Evolutionary conservation across 768 basidiomycete species (phyloP).

Genomic region (Podaxis carcinomalis): DNA sequence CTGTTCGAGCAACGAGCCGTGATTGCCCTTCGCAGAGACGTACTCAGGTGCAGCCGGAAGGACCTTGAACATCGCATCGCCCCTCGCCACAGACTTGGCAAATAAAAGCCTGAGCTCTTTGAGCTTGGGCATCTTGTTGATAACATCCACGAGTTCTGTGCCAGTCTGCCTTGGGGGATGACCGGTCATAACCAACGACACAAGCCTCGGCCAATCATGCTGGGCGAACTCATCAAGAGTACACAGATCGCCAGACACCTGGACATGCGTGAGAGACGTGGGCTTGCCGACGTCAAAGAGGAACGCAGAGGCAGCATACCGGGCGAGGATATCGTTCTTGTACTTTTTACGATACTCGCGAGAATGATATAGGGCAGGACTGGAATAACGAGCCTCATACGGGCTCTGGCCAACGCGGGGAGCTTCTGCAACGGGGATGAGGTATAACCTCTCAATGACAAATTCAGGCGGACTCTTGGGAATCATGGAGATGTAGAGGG

Average conservation of each 20-base stretch:
- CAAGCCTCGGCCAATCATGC: slow-evolving; percentile 31
- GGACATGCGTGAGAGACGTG: slow-evolving; percentile 27
- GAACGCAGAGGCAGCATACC: slow-evolving; percentile 25
- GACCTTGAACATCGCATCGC: slow-evolving; percentile 23
- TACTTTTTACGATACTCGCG: slow-evolving; percentile 36
- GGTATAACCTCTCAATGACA: slow-evolving; percentile 28
- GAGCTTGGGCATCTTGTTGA: slow-evolving; percentile 30
- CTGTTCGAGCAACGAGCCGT: slow-evolving; percentile 23
- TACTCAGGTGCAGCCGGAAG: slow-evolving; percentile 14
- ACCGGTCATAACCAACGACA: slow-evolving; percentile 36
- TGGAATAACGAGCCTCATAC: slow-evolving; percentile 30
- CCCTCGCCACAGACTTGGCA: slow-evolving; percentile 21
- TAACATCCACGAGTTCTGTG: slow-evolving; percentile 26
- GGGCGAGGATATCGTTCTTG: slow-evolving; percentile 28
- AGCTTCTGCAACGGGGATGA: slow-evolving; percentile 36
- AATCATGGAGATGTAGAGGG: slow-evolving; percentile 29
- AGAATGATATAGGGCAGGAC: slow-evolving; percentile 27
- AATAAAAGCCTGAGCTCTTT: slow-evolving; percentile 29
- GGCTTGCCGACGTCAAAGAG: slow-evolving; percentile 29
- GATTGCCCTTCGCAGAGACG: slow-evolving; percentile 17
- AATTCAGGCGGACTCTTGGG: slow-evolving; percentile 26
- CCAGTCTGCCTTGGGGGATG: slow-evolving; percentile 26
- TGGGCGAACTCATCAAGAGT: slow-evolving; percentile 25
- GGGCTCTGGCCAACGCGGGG: slow-evolving; percentile 38
- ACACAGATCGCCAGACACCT: slow-evolving; percentile 34